phyloP scores from a whole-genome alignment of 129 eudicot species.

The Ambrosia artemisiifolia region DNA sequence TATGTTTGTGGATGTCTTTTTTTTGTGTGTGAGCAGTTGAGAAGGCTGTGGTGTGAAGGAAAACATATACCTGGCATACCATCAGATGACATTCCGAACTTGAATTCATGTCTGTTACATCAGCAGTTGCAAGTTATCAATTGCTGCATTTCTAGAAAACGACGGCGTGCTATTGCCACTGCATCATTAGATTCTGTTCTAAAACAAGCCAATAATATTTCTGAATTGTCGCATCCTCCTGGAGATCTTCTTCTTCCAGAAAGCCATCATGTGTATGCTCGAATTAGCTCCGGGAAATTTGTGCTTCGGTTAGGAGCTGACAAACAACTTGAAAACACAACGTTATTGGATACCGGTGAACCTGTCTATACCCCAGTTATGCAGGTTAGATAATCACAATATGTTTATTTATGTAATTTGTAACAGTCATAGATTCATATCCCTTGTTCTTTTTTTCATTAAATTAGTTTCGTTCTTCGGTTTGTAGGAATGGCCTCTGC shows the following conservation, averaged over 20 bases:
- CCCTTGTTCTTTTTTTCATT: not conserved
- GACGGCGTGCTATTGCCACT: slow-evolving; percentile 58
- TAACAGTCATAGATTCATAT: not conserved
- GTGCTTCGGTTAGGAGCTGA: slow-evolving; percentile 77
- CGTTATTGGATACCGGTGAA: slow-evolving; percentile 84
- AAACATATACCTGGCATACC: slow-evolving; percentile 87
- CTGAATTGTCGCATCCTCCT: slow-evolving; percentile 33
- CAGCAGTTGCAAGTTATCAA: slow-evolving; percentile 95
- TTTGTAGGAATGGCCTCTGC: slow-evolving; percentile 82
- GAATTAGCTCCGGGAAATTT: slow-evolving; percentile 62
- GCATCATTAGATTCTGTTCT: slow-evolving; percentile 61
- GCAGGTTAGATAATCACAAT: slow-evolving; percentile 66
- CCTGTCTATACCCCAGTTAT: slow-evolving; percentile 73
- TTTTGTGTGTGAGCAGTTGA: slow-evolving; percentile 46
- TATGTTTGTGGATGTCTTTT: not conserved
- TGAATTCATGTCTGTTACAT: slow-evolving; percentile 71
- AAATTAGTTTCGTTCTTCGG: slow-evolving; percentile 6
- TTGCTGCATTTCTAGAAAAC: slow-evolving; percentile 86
- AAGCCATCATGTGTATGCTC: slow-evolving; percentile 55
- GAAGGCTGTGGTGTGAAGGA: slow-evolving; percentile 92
- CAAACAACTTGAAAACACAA: slow-evolving; percentile 49
- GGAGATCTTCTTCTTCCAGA: slow-evolving; percentile 31
- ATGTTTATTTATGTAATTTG: not conserved
- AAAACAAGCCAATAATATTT: slow-evolving; percentile 36
- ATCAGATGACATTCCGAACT: slow-evolving; percentile 58